Percentiles rank a stretch among this genome's conserved stretches.
phyloP scores from a whole-genome alignment of 352 stramenopile genomes.

The Pythium angustatum region DNA sequence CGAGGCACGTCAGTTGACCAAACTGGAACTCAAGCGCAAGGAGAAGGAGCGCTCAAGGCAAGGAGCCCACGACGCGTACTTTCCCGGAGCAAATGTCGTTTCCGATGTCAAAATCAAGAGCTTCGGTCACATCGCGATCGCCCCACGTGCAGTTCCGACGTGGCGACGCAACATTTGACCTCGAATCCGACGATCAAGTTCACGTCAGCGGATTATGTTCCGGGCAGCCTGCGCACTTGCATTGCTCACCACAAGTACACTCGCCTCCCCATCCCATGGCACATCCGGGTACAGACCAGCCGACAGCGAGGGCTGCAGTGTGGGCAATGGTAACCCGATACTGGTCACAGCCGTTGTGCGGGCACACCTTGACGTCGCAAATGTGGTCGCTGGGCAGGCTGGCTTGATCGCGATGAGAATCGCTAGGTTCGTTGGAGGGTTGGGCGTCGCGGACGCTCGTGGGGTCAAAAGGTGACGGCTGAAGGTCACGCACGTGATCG shows the following conservation, averaged over 20 bases:
- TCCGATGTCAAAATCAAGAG: conserved; percentile 65
- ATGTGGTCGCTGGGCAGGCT: conserved; percentile 34
- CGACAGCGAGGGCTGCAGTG: conserved; percentile 71
- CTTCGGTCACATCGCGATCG: conserved; percentile 68
- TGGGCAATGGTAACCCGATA: conserved; percentile 82
- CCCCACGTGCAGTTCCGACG: conserved; percentile 53
- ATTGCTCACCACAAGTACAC: conserved; percentile 78
- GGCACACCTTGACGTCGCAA: conserved; percentile 64
- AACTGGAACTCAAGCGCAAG: conserved; percentile 45
- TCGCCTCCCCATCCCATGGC: conserved; percentile 78
- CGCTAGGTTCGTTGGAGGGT: conserved; percentile 1
- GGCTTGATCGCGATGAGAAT: not conserved
- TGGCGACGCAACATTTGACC: conserved; percentile 59
- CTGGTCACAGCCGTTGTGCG: conserved; percentile 66
- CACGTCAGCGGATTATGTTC: conserved; percentile 62
- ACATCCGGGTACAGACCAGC: conserved; percentile 77
- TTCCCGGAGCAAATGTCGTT: conserved; percentile 46
- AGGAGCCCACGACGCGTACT: conserved; percentile 57
- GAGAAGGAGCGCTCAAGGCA: conserved; percentile 39
- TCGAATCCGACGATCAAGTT: too few species aligned
- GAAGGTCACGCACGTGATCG: conserved; percentile 11
- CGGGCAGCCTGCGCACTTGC: conserved; percentile 75
- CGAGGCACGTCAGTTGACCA: conserved; percentile 48
- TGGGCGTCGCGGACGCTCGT: conserved; percentile 1
- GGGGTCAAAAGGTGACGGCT: conserved; percentile 21